Percentiles rank a stretch among this genome's conserved stretches.
Evolutionary conservation across 1,139 yeast species (phyloP).

Genomic region (Lodderomyces parapsilosis): DNA sequence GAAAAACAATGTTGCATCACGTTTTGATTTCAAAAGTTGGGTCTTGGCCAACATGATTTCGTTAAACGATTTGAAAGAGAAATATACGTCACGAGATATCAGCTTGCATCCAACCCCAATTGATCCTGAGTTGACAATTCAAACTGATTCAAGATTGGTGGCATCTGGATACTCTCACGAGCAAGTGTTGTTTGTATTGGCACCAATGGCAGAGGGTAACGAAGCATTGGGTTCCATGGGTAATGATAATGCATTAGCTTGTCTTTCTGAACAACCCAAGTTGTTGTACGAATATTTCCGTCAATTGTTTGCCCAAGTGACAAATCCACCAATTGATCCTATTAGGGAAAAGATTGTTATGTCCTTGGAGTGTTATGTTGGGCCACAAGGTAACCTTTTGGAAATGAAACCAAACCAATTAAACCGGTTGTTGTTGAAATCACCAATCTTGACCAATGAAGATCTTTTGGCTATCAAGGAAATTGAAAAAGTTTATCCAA

Average conservation of each 20-base stretch:
- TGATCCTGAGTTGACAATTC: slow-evolving; percentile 44
- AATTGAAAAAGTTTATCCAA: slow-evolving; percentile 73
- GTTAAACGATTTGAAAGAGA: slow-evolving; percentile 68
- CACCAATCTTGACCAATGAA: slow-evolving; percentile 75
- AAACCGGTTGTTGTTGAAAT: slow-evolving; percentile 75
- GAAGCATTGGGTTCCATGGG: slow-evolving; percentile 99
- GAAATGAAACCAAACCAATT: slow-evolving; percentile 93
- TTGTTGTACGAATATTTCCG: slow-evolving; percentile 91
- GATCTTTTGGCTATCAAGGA: slow-evolving; percentile 75
- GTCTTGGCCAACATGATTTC: slow-evolving; percentile 80
- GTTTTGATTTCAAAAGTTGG: slow-evolving; percentile 95
- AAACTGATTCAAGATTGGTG: slow-evolving; percentile 76
- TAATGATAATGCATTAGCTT: slow-evolving; percentile 95
- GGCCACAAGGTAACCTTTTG: slow-evolving; percentile 94
- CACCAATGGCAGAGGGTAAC: slow-evolving; percentile 95
- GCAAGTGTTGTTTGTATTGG: slow-evolving; percentile 78
- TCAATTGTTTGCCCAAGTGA: slow-evolving; percentile 96
- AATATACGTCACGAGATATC: slow-evolving; percentile 52
- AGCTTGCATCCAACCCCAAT: slow-evolving; percentile 26
- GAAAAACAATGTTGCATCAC: slow-evolving; percentile 75
- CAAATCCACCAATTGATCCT: slow-evolving; percentile 98
- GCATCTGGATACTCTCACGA: slow-evolving; percentile 94
- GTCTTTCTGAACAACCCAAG: slow-evolving; percentile 90
- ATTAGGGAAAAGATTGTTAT: slow-evolving; percentile 95
- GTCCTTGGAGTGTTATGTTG: slow-evolving; percentile 95